A percentile compares a stretch with the other conserved stretches of the same genome.
Evolutionary conservation across 176 grass and related monocot genomes (phyloP).

Genomic region (Eragrostis curvula): DNA sequence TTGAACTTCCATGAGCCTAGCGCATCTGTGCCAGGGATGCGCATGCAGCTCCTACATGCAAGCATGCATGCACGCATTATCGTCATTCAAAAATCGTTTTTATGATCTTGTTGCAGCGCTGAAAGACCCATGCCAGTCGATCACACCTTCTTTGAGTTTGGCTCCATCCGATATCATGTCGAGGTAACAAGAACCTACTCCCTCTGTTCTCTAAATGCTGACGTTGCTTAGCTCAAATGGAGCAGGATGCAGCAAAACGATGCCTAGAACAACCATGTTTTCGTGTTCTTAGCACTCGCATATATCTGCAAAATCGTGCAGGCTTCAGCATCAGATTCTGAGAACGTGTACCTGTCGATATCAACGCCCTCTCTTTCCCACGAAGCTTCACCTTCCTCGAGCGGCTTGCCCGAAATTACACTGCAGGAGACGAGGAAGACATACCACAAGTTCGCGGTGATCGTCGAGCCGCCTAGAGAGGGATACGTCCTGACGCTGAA

Average conservation of each 20-base stretch:
- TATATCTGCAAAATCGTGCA: constrained; percentile 25
- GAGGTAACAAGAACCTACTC: constrained; percentile 57
- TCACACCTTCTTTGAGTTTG: constrained; percentile 83
- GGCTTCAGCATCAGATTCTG: constrained; percentile 61
- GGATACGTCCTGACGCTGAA: constrained; percentile 77
- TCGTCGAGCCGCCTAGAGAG: constrained; percentile 63
- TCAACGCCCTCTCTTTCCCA: constrained; percentile 65
- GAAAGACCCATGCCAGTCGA: constrained; percentile 71
- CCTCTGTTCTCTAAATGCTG: too few species aligned
- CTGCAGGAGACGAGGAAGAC: constrained; percentile 65
- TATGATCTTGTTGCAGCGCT: constrained; percentile 39
- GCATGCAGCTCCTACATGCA: not conserved
- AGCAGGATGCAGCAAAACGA: not conserved
- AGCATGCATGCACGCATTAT: not conserved
- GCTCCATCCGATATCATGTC: constrained; percentile 71
- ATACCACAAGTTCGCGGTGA: constrained; percentile 56
- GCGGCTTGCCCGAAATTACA: constrained; percentile 54
- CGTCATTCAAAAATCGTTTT: not conserved
- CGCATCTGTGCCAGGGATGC: not conserved
- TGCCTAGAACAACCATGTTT: not conserved
- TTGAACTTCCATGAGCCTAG: not conserved
- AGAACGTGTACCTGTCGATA: constrained; percentile 77
- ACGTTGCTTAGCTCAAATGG: too few species aligned
- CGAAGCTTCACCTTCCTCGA: constrained; percentile 40
- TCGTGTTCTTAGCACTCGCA: too few species aligned